Evolutionary conservation across 345 rosid genomes (phyloP).

Genomic region (Cardiospermum halicacabum): DNA sequence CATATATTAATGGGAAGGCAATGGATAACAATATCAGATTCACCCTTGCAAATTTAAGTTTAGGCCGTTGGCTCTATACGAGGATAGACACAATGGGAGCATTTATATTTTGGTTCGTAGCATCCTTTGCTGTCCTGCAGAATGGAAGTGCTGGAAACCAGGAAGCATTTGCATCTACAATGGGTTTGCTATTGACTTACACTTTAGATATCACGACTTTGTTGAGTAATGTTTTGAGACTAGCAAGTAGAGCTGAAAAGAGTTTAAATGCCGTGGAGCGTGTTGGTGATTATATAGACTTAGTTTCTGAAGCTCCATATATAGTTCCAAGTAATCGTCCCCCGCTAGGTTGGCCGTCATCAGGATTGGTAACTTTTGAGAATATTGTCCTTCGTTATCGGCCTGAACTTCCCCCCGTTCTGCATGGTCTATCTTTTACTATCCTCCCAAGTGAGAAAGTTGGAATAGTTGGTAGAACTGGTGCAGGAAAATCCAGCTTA

Average conservation of each 20-base stretch:
- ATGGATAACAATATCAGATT: conserved; percentile 93
- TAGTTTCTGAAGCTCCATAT: conserved; percentile 82
- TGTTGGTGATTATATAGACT: conserved; percentile 76
- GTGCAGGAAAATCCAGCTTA: conserved; percentile 96
- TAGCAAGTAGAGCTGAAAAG: conserved; percentile 92
- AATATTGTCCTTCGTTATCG: conserved; percentile 79
- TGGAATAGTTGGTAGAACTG: conserved; percentile 97
- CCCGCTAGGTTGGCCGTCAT: conserved; percentile 78
- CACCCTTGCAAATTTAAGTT: conserved; percentile 74
- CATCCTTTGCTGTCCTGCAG: conserved; percentile 84
- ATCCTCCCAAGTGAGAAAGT: conserved; percentile 71
- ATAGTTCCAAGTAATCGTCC: conserved; percentile 62
- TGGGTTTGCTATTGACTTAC: conserved; percentile 94
- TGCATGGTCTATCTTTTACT: conserved; percentile 65
- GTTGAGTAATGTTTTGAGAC: conserved; percentile 74
- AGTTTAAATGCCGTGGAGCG: conserved; percentile 94
- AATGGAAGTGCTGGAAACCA: conserved; percentile 60
- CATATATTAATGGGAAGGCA: conserved; percentile 65
- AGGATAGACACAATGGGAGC: conserved; percentile 86
- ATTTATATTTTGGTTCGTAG: conserved; percentile 87
- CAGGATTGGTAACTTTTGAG: conserved; percentile 69
- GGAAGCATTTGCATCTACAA: conserved; percentile 68
- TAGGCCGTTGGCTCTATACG: conserved; percentile 80
- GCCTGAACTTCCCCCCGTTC: conserved; percentile 88
- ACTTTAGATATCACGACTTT: conserved; percentile 73